Base-by-base conservation (phyloP, 768 basidiomycete species). In the Multifurca ochricompacta region DNA sequence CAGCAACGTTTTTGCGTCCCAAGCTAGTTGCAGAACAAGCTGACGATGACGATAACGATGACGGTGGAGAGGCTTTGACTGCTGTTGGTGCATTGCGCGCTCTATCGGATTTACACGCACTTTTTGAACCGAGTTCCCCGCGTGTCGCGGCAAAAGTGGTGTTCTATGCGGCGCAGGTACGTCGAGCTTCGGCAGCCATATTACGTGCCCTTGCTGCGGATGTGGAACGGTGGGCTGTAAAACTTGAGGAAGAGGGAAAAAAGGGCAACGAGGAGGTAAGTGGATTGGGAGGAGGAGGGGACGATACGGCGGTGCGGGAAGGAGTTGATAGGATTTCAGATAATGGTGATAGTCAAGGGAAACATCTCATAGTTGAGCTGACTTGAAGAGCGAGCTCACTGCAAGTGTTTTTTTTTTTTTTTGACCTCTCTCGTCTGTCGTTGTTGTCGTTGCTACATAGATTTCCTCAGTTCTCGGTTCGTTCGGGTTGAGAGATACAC, bases 111-210 rank as follows among this genome's bases (percentile, higher is more conserved):
- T 51, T 85, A 13, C 60, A 65, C 34, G 60, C 60, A 8, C 62
- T 85, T 28, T 82, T 78, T 65, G 49, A 49, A 14, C 55, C 7
- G 45, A 10, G 30, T 28, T 23, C 43, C 7, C 19, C 56, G 11
- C 77, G 77, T 60, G 66, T 79, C 45, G 65, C 72, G 8, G 79
- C 79, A 60, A 91, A 88, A 68, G 60, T 89, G 23, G 66, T 73
- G 13, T 91, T 84, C 68, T 91, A 90, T 59, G 79, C 79, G 4
- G 84, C 82, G 6, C 78, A 83, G 60, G 64, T 82, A 4, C 25
- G 18, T 23, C 53, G 41, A 13, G 45, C 28, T 14, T 25, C 53
- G 2, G 27, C 53, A 16, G 27, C 23, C 6, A 3, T 55, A 8
- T 44, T 55, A 35, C 50, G 56, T 5, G 19, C 14, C 7, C 32